phyloP scores from a whole-genome alignment of 2,329 filamentous ascomycete species.

The Colletotrichum lini region DNA sequence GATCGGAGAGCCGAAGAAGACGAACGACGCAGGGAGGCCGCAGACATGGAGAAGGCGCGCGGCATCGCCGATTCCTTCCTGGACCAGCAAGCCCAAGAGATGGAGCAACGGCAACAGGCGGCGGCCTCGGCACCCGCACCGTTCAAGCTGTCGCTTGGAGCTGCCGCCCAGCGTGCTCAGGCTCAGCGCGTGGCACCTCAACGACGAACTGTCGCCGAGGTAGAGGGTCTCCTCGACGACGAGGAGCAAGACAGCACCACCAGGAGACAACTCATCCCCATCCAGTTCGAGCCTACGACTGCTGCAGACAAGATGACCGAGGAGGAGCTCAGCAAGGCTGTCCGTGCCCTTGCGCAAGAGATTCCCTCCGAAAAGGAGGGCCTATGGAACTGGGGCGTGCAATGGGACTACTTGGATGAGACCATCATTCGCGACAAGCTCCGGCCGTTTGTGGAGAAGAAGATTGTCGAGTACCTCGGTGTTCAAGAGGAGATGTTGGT shows the following conservation, averaged over 20 bases:
- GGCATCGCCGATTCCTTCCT: conserved; percentile 94
- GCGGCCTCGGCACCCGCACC: conserved; percentile 71
- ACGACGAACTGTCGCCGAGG: conserved; percentile 89
- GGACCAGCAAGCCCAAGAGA: conserved; percentile 84
- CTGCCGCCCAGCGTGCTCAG: conserved; percentile 82
- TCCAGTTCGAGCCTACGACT: conserved; percentile 81
- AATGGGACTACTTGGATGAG: conserved; percentile 93
- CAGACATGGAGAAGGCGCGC: conserved; percentile 82
- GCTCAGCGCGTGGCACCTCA: conserved; percentile 69
- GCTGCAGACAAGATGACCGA: conserved; percentile 81
- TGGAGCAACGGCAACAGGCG: conserved; percentile 65
- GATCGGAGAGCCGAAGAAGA: conserved; percentile 85
- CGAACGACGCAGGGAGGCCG: conserved; percentile 78
- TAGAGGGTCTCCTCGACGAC: conserved; percentile 94
- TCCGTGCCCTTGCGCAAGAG: conserved; percentile 86
- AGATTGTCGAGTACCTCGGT: conserved; percentile 96
- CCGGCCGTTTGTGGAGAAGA: conserved; percentile 96
- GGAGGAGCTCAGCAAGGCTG: conserved; percentile 88
- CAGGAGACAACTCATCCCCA: conserved; percentile 84
- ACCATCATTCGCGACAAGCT: conserved; percentile 86
- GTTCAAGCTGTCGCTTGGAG: conserved; percentile 94
- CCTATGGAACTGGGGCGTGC: conserved; percentile 92
- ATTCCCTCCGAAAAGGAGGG: conserved; percentile 90
- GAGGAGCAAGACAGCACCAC: conserved; percentile 84
- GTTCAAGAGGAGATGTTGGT: conserved; percentile 97